Conservation (phyloP, 1,284 basidiomycete genomes). For the Phlebopus sp. region DNA sequence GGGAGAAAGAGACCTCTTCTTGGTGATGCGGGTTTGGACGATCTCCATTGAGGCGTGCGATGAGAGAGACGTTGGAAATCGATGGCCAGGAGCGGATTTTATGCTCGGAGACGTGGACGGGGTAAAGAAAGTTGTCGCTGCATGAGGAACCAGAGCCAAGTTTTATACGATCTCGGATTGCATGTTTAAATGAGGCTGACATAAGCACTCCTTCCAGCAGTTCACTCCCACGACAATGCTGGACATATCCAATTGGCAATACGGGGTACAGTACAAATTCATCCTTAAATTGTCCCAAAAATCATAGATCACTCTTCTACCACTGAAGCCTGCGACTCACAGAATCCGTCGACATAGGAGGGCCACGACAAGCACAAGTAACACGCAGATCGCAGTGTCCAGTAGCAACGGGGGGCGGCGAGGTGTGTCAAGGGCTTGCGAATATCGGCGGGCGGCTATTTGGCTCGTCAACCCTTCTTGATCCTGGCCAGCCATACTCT, state of each 20-base stretch:
- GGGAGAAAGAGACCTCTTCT: slow-evolving; percentile 17
- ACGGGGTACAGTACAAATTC: slow-evolving; percentile 17
- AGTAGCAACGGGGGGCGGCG: slow-evolving; percentile 57
- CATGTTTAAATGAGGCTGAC: slow-evolving; percentile 27
- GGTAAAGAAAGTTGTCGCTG: neutral
- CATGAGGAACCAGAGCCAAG: neutral
- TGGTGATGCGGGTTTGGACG: slow-evolving; percentile 1
- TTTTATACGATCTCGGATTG: slow-evolving; percentile 5
- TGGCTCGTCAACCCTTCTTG: slow-evolving; percentile 9
- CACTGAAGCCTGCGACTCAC: slow-evolving; percentile 32
- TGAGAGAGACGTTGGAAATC: slow-evolving; percentile 1
- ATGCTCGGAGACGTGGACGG: neutral
- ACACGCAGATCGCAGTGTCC: slow-evolving; percentile 65
- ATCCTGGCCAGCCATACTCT: slow-evolving; percentile 11
- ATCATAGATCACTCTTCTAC: slow-evolving; percentile 22
- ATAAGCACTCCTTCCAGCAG: slow-evolving; percentile 19
- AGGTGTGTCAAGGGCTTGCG: slow-evolving; percentile 13
- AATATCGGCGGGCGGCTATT: slow-evolving; percentile 20
- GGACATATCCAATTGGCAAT: slow-evolving; percentile 16
- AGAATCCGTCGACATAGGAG: slow-evolving; percentile 60
- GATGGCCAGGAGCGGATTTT: neutral
- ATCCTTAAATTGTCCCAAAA: slow-evolving; percentile 13
- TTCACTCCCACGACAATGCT: neutral
- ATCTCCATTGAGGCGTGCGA: slow-evolving; percentile 16
- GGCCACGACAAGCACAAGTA: slow-evolving; percentile 60